Conservation (phyloP, 371 early-diverging fungal species). For the Rhizopus delemar region DNA sequence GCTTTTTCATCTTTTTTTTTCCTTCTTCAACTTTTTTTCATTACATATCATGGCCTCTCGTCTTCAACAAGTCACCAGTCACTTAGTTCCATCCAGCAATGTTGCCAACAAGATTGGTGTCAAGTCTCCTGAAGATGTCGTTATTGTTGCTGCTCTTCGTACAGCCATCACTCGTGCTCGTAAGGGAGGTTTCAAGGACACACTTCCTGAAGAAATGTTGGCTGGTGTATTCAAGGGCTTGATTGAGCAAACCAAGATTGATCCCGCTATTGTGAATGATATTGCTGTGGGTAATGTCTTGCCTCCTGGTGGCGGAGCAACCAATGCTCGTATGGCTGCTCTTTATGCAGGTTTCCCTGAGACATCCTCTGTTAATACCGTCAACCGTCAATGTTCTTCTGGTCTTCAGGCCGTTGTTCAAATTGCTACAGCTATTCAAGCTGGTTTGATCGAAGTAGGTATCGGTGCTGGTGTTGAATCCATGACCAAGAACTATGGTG, state of each 20-base stretch:
- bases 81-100: conserved; percentile 59
- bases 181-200: conserved; percentile 94
- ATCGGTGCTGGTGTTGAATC: conserved; percentile 98
- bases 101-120: conserved; percentile 70
- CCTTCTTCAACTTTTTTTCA: conserved; percentile 1
- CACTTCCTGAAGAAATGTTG: conserved; percentile 84
- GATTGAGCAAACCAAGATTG: conserved; percentile 79
- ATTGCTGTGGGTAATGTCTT: conserved; percentile 94
- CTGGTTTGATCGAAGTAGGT: conserved; percentile 93
- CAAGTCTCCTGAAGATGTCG: conserved; percentile 84
- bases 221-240: conserved; percentile 84
- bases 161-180: conserved; percentile 91
- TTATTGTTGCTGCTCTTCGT: conserved; percentile 85
- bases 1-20: conserved; percentile 3
- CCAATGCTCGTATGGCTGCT: conserved; percentile 92
- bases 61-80: conserved; percentile 73
- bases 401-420: conserved; percentile 94
- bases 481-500: conserved; percentile 93
- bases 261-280: conserved; percentile 90
- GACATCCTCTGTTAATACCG: conserved; percentile 78
- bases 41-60: conserved; percentile 56
- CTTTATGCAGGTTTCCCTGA: conserved; percentile 94
- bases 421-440: conserved; percentile 89
- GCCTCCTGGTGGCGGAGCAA: conserved; percentile 93
- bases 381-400: conserved; percentile 97